Base-by-base conservation (phyloP, 139 green algal species). In the Axilococcus clingmanii region DNA sequence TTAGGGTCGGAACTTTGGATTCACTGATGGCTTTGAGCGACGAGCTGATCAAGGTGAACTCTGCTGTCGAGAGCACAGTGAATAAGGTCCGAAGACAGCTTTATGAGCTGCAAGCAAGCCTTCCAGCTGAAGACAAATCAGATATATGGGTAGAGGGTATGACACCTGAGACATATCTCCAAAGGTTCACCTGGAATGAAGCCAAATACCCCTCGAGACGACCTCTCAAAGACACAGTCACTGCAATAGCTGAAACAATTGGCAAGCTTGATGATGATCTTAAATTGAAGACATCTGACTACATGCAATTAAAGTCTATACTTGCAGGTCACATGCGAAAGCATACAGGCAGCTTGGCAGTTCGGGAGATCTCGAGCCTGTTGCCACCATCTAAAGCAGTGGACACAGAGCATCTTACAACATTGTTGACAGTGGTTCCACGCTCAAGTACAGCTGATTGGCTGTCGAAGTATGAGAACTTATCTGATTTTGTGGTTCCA, bases 251-350 rank as follows among this genome's bases (percentile, higher is more conserved):
- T 4, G 90, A 97, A 36, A 80, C 69, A 9, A 61, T 97, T 8
- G 54, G 60, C 17, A 85, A 84, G 48, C 68, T 97, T 24, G 92
- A 99, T 43, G 92, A 98, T 45, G 92, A 96, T 51, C 69, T 99
- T n/a, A 99, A 98, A 84, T 28, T 65, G 7, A 50, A 58, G n/a
- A 44, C 82, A 6, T 63, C 70, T 34, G 89, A 97, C 53, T 96
- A 92, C 65, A 88, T 84, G 36, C 75, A 67, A 8, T 23, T 90
- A 5, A 93, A 90, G 59, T 71, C 62, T 14, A 65, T 84, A 49
- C 53, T 95, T 16, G 72, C 57, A 17, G 75, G 80, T 2, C 50
- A 79, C 19, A 59, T 75, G 17, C 75, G 93, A 45, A 96, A 95
- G 63, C 61, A 80, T 20, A 64, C 67, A 5, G 91, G 93, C 47